Evolutionary conservation across 2,329 filamentous ascomycete species (phyloP), one percentile per base, ranked within the genome.

Genomic region (Aureobasidium namibiae): DNA sequence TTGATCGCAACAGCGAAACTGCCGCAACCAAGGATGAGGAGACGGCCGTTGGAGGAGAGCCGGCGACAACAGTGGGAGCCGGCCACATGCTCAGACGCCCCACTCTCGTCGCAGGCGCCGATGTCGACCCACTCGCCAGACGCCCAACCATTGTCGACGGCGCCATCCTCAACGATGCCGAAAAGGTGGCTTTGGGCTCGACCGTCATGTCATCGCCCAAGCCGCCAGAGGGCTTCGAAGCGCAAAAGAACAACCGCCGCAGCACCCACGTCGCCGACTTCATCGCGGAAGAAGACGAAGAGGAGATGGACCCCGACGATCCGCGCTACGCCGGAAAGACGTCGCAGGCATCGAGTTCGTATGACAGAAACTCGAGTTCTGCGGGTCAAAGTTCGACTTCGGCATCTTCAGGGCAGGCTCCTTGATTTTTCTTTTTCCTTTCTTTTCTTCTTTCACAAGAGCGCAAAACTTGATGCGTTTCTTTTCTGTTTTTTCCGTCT

Each of bases 1-100:
- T 66, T 31, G 65, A 60, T 26, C 50, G 50, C 38, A 54, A 29
- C 24, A 38, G 14, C 21, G 48, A 52, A 1, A 26, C 21, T 2
- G 48, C 33, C n/a, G 34, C 48, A 16, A 2, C 24, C 36, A 54
- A 54, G 36, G 50, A 54, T 6, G 50, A 41, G 11, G 50, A 54
- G 14, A 42, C 50, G 2, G 50, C 34, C 4, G 31, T 42, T 4
- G 49, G 49, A 18, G 31, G 36, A n/a, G n/a, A n/a, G n/a, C n/a
- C n/a, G n/a, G n/a, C n/a, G 18, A 23, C 18, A 10, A n/a, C 3
- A 6, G 21, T 52, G 18, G 48, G 48, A 21, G 33, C 33, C 7
- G 48, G 33, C 33, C 23, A 38, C 14, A 52, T 52, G 48, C 33
- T 33, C 48, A 38, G 48, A 38, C 48, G 48, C 23, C 48, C 48